Evolutionary conservation across 352 stramenopile genomes (phyloP).

Genomic region (Phytophthora kernoviae): DNA sequence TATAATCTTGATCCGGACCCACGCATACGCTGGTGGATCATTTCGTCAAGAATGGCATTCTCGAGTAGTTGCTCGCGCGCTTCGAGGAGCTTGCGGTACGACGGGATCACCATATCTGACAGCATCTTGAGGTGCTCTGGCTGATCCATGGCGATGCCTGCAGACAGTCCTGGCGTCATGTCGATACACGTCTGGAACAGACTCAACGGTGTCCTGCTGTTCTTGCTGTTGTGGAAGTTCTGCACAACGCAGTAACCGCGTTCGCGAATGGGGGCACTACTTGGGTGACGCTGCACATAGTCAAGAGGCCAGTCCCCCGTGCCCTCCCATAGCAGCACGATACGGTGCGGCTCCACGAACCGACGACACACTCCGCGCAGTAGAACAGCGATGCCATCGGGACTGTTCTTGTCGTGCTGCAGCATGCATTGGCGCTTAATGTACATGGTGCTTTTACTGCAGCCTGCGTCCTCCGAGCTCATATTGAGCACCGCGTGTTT

Average conservation of each 20-base stretch:
- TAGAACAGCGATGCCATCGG: conserved; percentile 25
- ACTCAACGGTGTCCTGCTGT: conserved; percentile 14
- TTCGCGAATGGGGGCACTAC: conserved; percentile 40
- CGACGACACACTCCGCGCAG: conserved; percentile 33
- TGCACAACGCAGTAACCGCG: conserved; percentile 40
- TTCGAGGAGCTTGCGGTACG: conserved; percentile 44
- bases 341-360: conserved; percentile 26
- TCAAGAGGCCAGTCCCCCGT: conserved; percentile 41
- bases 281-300: conserved; percentile 18
- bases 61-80: conserved; percentile 43
- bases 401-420: conserved; percentile 13
- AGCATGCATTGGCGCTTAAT: conserved; percentile 35
- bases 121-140: conserved; percentile 41
- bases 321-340: conserved; percentile 39
- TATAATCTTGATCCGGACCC: conserved; percentile 21
- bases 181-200: conserved; percentile 34
- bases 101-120: conserved; percentile 33
- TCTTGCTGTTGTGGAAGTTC: conserved; percentile 14
- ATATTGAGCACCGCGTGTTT: conserved; percentile 31
- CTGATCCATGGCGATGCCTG: conserved; percentile 28
- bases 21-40: conserved; percentile 32
- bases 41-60: conserved; percentile 43
- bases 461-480: conserved; percentile 4
- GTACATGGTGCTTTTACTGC: conserved; percentile 20
- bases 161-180: conserved; percentile 41